Evolutionary conservation across 768 basidiomycete species (phyloP).

Genomic region (Suillus discolor): DNA sequence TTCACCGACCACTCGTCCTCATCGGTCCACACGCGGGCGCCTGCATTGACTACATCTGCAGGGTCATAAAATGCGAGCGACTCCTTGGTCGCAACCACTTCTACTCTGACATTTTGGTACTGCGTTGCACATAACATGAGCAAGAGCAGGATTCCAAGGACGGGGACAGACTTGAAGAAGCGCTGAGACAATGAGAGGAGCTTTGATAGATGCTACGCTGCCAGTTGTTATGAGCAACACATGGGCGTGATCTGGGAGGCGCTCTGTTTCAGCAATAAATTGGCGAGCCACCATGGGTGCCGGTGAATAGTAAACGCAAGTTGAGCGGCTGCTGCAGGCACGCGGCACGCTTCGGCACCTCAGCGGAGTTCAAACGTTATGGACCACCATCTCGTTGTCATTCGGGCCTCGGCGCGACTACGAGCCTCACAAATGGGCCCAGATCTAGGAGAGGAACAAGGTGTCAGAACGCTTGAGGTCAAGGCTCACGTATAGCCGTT

Average conservation of each 20-base stretch:
- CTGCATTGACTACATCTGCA: constrained; percentile 48
- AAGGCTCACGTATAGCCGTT: too few species aligned
- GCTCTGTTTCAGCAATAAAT: constrained; percentile 32
- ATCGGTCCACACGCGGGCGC: constrained; percentile 82
- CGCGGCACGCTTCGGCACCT: too few species aligned
- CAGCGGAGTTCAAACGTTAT: too few species aligned
- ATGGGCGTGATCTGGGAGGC: constrained; percentile 41
- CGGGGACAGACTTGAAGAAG: constrained; percentile 55
- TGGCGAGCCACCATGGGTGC: constrained; percentile 6
- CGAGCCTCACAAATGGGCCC: too few species aligned
- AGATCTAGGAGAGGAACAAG: too few species aligned
- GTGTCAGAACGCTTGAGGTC: too few species aligned
- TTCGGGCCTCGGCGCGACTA: too few species aligned
- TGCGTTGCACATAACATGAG: constrained; percentile 30
- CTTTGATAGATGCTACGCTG: constrained; percentile 94
- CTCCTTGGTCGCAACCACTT: constrained; percentile 81
- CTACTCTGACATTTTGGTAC: constrained; percentile 75
- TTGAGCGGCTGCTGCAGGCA: too few species aligned
- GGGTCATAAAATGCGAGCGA: constrained; percentile 78
- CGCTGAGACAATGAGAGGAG: constrained; percentile 83
- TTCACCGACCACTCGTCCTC: constrained; percentile 92
- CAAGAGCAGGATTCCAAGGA: background rate
- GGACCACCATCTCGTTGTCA: too few species aligned
- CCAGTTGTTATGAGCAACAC: constrained; percentile 88
- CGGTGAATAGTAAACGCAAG: too few species aligned